Base-by-base conservation (phyloP, 164 flowering plant genomes). In the Amborella trichopoda region DNA sequence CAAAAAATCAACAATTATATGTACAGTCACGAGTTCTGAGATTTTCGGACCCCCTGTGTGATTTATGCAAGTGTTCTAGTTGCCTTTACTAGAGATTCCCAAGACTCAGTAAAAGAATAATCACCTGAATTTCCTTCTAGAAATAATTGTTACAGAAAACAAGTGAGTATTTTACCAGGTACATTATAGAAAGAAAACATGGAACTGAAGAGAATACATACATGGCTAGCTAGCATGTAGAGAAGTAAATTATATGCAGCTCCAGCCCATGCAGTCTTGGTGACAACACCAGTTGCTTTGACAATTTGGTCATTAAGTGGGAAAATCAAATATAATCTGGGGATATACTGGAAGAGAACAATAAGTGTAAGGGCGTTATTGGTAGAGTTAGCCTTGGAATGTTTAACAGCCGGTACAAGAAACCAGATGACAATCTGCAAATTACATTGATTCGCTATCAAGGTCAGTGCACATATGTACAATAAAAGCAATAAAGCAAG, bases 181-280 rank as follows among this genome's bases (percentile, higher is more conserved):
- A 17, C 8, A 6, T 14, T 38, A 26, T 26, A n/a, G 28, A 24
- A 25, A 41, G 42, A 8, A 39, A 39, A 39, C 11, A 12, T 16
- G 8, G 3, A 16, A 39, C 17, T 12, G 2, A 3, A 38, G 10
- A 38, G 14, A n/a, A 2, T 53, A 70, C 95, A 33, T 77, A 93
- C 99, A 77, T 93, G 96, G 55, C 96, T 93, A 16, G 96, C 99
- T 48, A 93, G 48, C 84, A 93, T 80, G 69, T 87, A 93, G 13
- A 82, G 68, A 19, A 93, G 47, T 49, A 93, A 82, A 76, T 88
- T 93, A 55, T 88, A 93, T 14, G 86, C 96, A 60, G 96, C 99
- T 23, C 99, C 99, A n/a, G 95, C 96, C 99, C 99, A 93, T 46
- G 96, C 94, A 56, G 95, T 93, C 58, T 81, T 84, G 28, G 95